These are phyloP conservation scores for Nepenthes mirabilis DNA, from an alignment of 148 eudicot genomes.

Conservation along the genomic window DNA sequence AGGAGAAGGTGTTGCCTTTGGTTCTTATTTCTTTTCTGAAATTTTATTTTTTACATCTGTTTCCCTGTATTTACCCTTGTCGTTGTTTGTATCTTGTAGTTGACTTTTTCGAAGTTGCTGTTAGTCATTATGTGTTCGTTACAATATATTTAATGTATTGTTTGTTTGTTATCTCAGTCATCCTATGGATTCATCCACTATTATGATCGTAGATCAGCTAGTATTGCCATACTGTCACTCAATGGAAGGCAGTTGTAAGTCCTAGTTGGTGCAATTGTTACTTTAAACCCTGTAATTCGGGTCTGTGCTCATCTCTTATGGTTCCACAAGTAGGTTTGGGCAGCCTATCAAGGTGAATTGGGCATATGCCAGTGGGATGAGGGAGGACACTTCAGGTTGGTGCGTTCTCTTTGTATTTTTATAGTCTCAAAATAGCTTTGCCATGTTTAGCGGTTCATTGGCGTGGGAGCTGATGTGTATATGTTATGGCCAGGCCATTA, in stretches of 20 bases:
- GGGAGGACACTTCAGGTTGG: constrained; percentile 96
- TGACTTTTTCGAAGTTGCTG: neutral
- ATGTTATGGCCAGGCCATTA: constrained; percentile 46
- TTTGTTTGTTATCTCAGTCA: constrained; percentile 44
- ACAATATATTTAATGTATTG: constrained; percentile 3
- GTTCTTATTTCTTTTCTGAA: constrained; percentile 3
- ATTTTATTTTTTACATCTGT: neutral
- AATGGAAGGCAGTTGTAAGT: constrained; percentile 97
- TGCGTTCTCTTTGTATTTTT: neutral
- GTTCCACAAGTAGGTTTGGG: constrained; percentile 61
- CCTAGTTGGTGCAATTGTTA: constrained; percentile 1
- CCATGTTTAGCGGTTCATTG: neutral
- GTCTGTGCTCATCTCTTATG: constrained; percentile 3
- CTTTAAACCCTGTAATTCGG: neutral
- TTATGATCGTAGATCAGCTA: constrained; percentile 85
- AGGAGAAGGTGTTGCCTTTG: constrained; percentile 59
- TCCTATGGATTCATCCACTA: constrained; percentile 96
- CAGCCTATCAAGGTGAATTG: constrained; percentile 98
- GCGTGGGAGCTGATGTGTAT: constrained; percentile 6
- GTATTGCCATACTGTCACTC: constrained; percentile 69
- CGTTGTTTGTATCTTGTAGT: neutral
- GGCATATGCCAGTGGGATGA: constrained; percentile 94
- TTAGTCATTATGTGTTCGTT: neutral
- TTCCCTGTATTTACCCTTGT: neutral
- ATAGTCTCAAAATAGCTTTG: neutral